Conservation (phyloP, 2,329 filamentous ascomycete species). For the Fusarium odoratissimum region DNA sequence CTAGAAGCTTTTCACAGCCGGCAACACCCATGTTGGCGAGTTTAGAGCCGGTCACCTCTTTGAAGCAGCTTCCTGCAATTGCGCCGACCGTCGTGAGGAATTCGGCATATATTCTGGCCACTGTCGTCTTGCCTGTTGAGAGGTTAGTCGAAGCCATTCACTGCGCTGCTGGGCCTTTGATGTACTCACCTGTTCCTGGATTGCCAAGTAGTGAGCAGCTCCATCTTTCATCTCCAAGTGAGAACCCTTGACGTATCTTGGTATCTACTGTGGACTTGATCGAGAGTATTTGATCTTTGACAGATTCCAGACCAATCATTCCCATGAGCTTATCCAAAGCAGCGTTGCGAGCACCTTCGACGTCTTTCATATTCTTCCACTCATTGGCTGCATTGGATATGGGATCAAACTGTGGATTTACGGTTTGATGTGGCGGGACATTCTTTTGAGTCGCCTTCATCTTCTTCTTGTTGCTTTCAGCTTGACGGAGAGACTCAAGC, state of each 20-base stretch:
- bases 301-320: conserved; percentile 77
- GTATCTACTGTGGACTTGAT: conserved; percentile 75
- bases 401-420: not conserved
- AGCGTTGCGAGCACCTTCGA: conserved; percentile 61
- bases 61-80: conserved; percentile 69
- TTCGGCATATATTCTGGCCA: conserved; percentile 75
- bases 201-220: conserved; percentile 75
- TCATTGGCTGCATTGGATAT: conserved; percentile 54
- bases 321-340: conserved; percentile 73
- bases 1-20: conserved; percentile 64
- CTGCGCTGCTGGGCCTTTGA: not conserved
- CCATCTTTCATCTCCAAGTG: conserved; percentile 69
- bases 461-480: conserved; percentile 35
- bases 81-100: conserved; percentile 72
- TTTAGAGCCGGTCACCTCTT: conserved; percentile 75
- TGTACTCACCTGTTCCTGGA: conserved; percentile 73
- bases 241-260: conserved; percentile 65
- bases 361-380: conserved; percentile 71
- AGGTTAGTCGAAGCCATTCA: conserved; percentile 11
- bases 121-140: conserved; percentile 72
- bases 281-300: conserved; percentile 72
- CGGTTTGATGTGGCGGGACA: no score
- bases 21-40: conserved; percentile 72
- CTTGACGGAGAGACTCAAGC: conserved; percentile 55
- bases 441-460: conserved; percentile 7